phyloP scores from a whole-genome alignment of 805 yeast species.

The Saccharomycopsis lassenensis region DNA sequence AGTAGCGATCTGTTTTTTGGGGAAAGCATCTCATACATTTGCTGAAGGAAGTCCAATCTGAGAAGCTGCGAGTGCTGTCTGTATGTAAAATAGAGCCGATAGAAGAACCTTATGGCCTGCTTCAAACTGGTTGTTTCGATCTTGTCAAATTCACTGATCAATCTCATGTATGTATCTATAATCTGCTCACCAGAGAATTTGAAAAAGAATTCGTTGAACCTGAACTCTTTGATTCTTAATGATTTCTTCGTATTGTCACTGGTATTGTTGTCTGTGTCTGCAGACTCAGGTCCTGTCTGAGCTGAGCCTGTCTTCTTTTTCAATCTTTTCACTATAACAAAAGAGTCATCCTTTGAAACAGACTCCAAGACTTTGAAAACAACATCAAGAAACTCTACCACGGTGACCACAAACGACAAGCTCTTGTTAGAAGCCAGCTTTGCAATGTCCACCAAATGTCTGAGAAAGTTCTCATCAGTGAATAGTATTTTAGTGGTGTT shows the following conservation, averaged over 20 bases:
- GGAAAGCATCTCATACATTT: slow-evolving; percentile 43
- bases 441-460: slow-evolving; percentile 55
- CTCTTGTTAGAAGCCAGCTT: slow-evolving; percentile 33
- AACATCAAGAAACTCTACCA: slow-evolving; percentile 14
- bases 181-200: slow-evolving; percentile 47
- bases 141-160: slow-evolving; percentile 46
- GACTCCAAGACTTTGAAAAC: slow-evolving; percentile 33
- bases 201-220: slow-evolving; percentile 31
- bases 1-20: slow-evolving; percentile 29
- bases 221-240: slow-evolving; percentile 36
- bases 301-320: slow-evolving; percentile 23
- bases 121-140: slow-evolving; percentile 51
- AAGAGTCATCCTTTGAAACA: slow-evolving; percentile 30
- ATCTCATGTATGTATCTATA: slow-evolving; percentile 54
- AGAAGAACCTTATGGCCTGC: slow-evolving; percentile 57
- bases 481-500: slow-evolving; percentile 61
- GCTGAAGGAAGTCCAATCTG: slow-evolving; percentile 63
- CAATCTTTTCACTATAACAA: slow-evolving; percentile 21
- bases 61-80: slow-evolving; percentile 48
- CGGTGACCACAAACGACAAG: slow-evolving; percentile 9
- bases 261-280: slow-evolving; percentile 19
- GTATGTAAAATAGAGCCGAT: slow-evolving; percentile 53
- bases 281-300: slow-evolving; percentile 26
- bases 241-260: not conserved
- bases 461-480: slow-evolving; percentile 52